Conservation (phyloP, 805 yeast species). For the Candida ascalaphidarum region DNA sequence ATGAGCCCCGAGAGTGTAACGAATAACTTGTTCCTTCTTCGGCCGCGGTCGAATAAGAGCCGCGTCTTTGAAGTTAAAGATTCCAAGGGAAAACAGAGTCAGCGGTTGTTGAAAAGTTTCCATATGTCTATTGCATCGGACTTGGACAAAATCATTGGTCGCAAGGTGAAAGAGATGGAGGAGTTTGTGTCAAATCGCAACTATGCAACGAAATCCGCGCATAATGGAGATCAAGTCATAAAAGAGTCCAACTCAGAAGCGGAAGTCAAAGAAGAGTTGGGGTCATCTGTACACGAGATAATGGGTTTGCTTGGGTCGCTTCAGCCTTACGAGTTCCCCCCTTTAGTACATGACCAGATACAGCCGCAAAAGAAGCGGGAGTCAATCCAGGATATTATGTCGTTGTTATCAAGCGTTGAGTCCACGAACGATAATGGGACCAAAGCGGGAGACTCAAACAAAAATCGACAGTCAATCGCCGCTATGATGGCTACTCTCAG, state of each 20-base stretch:
- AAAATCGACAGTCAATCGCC: slow-evolving; percentile 18
- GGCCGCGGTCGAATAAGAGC: too few species aligned
- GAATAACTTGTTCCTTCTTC: slow-evolving; percentile 11
- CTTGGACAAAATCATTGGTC: too few species aligned
- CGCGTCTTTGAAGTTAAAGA: slow-evolving; percentile 2
- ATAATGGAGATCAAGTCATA: neutral
- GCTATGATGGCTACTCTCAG: slow-evolving; percentile 25
- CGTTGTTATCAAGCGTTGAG: slow-evolving; percentile 6
- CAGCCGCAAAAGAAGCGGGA: slow-evolving; percentile 4
- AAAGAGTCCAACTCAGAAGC: slow-evolving; percentile 6
- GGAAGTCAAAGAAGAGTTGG: too few species aligned
- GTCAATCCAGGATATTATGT: slow-evolving; percentile 9
- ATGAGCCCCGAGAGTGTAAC: slow-evolving; percentile 2
- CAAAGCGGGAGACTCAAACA: slow-evolving; percentile 5
- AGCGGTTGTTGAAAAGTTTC: slow-evolving; percentile 10
- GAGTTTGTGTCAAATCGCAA: slow-evolving; percentile 1
- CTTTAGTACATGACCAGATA: slow-evolving; percentile 8
- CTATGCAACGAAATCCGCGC: neutral
- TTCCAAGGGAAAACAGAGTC: slow-evolving; percentile 3
- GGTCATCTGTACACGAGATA: slow-evolving; percentile 3
- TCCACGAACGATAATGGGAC: neutral
- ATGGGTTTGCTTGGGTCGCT: slow-evolving; percentile 8
- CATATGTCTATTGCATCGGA: slow-evolving; percentile 15
- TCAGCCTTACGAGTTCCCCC: slow-evolving; percentile 7
- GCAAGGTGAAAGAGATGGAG: slow-evolving; percentile 2